Base-by-base conservation (phyloP, 2,329 filamentous ascomycete species). In the Penicillium sp. region DNA sequence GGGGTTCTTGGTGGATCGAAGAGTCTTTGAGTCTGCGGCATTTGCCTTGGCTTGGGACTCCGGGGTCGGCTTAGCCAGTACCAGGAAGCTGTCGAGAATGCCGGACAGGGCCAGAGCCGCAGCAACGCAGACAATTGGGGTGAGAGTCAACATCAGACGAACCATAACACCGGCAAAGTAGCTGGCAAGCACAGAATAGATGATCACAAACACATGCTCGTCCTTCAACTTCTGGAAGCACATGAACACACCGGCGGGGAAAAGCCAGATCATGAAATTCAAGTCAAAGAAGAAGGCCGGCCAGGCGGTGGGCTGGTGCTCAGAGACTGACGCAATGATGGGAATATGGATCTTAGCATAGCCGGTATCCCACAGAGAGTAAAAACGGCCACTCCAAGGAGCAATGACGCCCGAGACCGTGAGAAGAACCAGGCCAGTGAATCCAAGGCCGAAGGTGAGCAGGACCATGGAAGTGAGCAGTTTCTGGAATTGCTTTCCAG, bases 161-260 rank as follows among this genome's bases (percentile, higher is more conserved):
- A 98, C 93, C 93, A 98, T 98, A 71, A 98, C 94, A 64, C 93
- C 93, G 16, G 94, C 88, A 60, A 98, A 98, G 76, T 98, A 98
- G 70, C 88, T 96, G 52, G 88, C 87, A 50, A 97, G 84, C 31
- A 98, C 81, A n/a, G 90, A 83, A 64, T 98, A 98, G 54, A 97
- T 94, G 58, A 98, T 86, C 56, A 98, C 80, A 62, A 98, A 98
- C 46, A 98, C 91, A 63, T 98, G 93, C 76, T 98, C 90, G 62
- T 98, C 94, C 57, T 81, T 84, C 43, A 98, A 80, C 50, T 85
- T 84, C 64, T 89, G 86, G 83, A 97, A 98, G 75, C 90, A 96
- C 71, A 98, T 83, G 73, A 97, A 98, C 42, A 98, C 89, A 69
- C 93, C 93, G 9, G 93, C 94, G 3, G 93, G 93, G 81, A 98